Conservation (phyloP, 1,284 basidiomycete species). For the Puccinia novopanici region DNA sequence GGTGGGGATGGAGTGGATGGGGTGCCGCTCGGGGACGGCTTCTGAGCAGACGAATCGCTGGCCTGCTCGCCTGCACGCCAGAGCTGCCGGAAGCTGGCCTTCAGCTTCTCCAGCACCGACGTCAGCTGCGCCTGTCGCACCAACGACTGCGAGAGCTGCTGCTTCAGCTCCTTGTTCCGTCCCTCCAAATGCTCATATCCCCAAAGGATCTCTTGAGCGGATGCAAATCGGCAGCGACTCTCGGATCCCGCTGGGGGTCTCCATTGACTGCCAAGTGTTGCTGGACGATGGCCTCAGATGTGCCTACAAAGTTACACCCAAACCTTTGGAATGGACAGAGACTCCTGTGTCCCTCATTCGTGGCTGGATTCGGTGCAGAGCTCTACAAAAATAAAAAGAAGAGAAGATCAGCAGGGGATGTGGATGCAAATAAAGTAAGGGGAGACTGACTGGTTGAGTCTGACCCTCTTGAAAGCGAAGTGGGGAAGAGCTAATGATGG, state of each 20-base stretch:
- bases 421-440: no score
- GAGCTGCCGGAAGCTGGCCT: slow-evolving; percentile 29
- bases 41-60: no score
- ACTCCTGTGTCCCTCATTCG: neutral
- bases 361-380: neutral
- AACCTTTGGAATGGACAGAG: slow-evolving; percentile 33
- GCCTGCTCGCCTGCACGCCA: slow-evolving; percentile 19
- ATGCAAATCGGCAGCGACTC: slow-evolving; percentile 5
- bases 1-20: no score
- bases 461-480: neutral
- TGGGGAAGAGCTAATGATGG: neutral
- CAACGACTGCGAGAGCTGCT: slow-evolving; percentile 16
- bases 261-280: neutral
- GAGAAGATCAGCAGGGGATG: neutral
- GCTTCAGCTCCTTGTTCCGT: slow-evolving; percentile 15
- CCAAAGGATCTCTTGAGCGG: slow-evolving; percentile 23
- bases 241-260: neutral
- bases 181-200: slow-evolving; percentile 21
- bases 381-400: neutral
- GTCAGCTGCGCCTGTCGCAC: neutral
- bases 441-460: neutral
- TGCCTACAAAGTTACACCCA: slow-evolving; percentile 22
- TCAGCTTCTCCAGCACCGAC: slow-evolving; percentile 9
- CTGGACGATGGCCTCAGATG: slow-evolving; percentile 13
- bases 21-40: no score